Evolutionary conservation across 352 stramenopile genomes (phyloP).

Genomic region (Globisporangium emineosum): DNA sequence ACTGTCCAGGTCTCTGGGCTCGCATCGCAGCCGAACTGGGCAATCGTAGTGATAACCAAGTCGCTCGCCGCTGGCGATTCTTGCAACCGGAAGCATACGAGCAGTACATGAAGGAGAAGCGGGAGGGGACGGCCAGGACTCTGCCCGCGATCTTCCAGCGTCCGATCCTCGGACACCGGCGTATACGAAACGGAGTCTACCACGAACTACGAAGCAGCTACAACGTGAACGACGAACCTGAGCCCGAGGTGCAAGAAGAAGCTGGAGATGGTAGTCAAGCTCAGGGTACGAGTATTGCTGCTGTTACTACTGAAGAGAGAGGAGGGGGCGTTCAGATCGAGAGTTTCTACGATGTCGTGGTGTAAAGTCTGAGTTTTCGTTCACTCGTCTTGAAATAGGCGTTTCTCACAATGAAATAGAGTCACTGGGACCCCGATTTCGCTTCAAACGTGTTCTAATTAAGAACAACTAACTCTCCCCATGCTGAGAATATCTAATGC

Average conservation of each 20-base stretch:
- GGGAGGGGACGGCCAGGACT: conserved; percentile 14
- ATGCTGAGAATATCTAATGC: no score
- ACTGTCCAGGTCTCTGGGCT: conserved; percentile 36
- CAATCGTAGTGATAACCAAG: conserved; percentile 49
- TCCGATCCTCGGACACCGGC: conserved; percentile 26
- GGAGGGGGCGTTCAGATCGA: not conserved
- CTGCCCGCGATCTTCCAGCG: conserved; percentile 51
- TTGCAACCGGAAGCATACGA: conserved; percentile 38
- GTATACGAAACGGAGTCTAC: conserved; percentile 15
- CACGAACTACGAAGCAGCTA: conserved; percentile 33
- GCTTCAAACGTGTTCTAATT: not conserved
- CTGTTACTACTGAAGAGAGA: not conserved
- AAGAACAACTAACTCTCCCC: no score
- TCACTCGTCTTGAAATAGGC: not conserved
- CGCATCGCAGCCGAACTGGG: conserved; percentile 40
- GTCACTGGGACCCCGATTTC: not conserved
- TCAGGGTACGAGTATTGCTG: conserved; percentile 18
- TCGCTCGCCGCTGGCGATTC: conserved; percentile 37
- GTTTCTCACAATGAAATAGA: not conserved
- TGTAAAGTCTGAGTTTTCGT: not conserved
- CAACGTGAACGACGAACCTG: conserved; percentile 22
- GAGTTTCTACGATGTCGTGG: not conserved
- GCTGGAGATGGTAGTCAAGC: no score
- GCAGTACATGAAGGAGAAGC: conserved; percentile 24
- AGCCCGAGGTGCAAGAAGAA: conserved; percentile 1